Conservation (phyloP, 2,329 filamentous ascomycete species). For the Aspergillus uvarum region DNA sequence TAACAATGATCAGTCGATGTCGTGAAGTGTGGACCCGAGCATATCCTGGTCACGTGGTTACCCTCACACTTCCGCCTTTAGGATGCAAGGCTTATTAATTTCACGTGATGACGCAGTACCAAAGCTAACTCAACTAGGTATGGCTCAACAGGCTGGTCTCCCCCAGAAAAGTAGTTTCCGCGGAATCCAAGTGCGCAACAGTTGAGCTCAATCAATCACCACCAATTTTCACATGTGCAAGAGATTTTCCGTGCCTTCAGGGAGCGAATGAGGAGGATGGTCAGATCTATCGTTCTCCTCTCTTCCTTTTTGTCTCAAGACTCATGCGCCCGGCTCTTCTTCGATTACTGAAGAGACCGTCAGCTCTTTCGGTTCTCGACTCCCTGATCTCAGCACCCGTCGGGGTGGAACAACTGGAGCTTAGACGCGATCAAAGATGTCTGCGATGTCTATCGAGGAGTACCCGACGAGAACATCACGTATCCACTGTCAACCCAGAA, state of each 20-base stretch:
- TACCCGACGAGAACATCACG: conserved; percentile 9
- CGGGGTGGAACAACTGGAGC: conserved; percentile 35
- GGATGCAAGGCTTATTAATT: conserved; percentile 26
- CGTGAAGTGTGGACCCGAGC: conserved; percentile 29
- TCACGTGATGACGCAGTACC: conserved; percentile 15
- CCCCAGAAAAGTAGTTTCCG: conserved; percentile 14
- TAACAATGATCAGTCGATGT: conserved; percentile 28
- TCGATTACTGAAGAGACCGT: conserved; percentile 44
- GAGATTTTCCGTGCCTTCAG: conserved; percentile 1
- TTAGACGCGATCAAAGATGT: conserved; percentile 23
- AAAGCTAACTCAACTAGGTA: conserved; percentile 14
- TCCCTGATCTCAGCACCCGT: conserved; percentile 30
- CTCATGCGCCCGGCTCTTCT: conserved; percentile 46
- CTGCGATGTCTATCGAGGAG: conserved; percentile 29
- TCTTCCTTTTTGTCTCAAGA: conserved; percentile 21
- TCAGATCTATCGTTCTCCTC: conserved; percentile 17
- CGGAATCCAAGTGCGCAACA: conserved; percentile 9
- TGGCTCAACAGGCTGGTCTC: neutral
- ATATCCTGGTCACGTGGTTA: conserved; percentile 31
- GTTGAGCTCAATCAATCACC: neutral
- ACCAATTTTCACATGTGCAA: neutral
- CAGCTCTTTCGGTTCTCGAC: conserved; percentile 40
- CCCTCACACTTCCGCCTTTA: conserved; percentile 33
- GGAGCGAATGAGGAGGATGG: conserved; percentile 29
- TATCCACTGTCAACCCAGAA: conserved; percentile 9